Evolutionary conservation across 164 flowering plant genomes (phyloP).

Genomic region (Dillenia suffruticosa): DNA sequence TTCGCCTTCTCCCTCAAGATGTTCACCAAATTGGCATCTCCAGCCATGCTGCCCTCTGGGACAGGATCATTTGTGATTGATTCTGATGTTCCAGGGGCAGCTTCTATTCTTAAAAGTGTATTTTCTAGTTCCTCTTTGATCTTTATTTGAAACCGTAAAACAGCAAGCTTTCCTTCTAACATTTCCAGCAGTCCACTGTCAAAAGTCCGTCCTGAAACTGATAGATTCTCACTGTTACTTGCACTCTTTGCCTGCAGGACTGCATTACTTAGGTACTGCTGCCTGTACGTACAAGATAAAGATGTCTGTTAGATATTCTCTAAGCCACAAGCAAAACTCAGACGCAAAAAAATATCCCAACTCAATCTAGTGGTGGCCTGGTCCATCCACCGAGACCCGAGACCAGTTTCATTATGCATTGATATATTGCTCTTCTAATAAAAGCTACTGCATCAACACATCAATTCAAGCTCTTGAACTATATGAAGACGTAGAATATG

Average conservation of each 20-base stretch:
- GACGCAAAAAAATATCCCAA: no score
- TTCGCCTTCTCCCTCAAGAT: slow-evolving; percentile 61
- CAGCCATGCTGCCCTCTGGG: slow-evolving; percentile 26
- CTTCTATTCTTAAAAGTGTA: slow-evolving; percentile 51
- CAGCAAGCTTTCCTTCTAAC: slow-evolving; percentile 95
- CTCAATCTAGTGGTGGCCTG: no score
- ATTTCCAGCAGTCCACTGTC: slow-evolving; percentile 84
- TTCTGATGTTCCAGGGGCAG: slow-evolving; percentile 33
- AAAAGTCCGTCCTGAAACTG: slow-evolving; percentile 42
- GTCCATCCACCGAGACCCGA: no score
- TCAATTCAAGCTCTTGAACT: no score
- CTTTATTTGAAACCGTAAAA: slow-evolving; percentile 85
- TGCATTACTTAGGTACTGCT: slow-evolving; percentile 90
- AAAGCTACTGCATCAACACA: no score
- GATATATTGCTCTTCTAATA: no score
- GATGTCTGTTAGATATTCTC: background rate
- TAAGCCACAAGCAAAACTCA: background rate
- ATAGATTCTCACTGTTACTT: slow-evolving; percentile 41
- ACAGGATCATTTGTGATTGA: slow-evolving; percentile 35
- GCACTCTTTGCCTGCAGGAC: slow-evolving; percentile 96
- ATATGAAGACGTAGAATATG: no score
- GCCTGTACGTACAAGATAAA: slow-evolving; percentile 43
- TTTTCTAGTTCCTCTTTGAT: slow-evolving; percentile 81
- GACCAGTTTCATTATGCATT: no score
- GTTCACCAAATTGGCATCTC: slow-evolving; percentile 37